Base-by-base conservation (phyloP, 306 rosid species). In the Cotoneaster glaucophyllus region DNA sequence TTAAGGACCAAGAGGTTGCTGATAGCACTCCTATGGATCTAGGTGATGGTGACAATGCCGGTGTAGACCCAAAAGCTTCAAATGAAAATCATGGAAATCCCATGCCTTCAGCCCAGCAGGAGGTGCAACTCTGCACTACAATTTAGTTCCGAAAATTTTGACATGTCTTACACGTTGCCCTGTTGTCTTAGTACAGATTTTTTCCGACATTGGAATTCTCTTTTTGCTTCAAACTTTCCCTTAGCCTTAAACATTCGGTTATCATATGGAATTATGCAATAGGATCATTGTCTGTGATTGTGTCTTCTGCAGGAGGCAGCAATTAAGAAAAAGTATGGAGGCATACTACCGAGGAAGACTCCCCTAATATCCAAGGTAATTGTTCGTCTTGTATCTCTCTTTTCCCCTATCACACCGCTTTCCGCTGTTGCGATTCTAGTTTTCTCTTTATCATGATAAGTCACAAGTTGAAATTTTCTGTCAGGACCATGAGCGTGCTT, bases 401-500 rank as follows among this genome's bases (percentile, higher is more conserved):
- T 29, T 68, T 17, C n/a, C 41, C 37, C 69, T 12, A 44, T 22
- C 32, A 24, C 11, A 62, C 32, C 48, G 6, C 25, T 37, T 28
- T 32, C 7, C 5, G 32, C 14, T 25, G 32, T 43, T 64, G 52
- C 21, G 70, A 9, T 28, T 13, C 74, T 70, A 18, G 78, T 34
- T 68, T 41, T 13, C 14, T 7, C 21, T 54, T 54, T 34, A 32
- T 59, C 52, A 12, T 19, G 52, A 22, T 69, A 73, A 67, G 64
- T 75, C 62, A 72, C 74, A 52, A 76, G 41, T 73, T 39, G 22
- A 25, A 67, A 32, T 50, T 84, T 50, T 85, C 70, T 85, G 65
- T 57, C 85, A 95, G 99, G 99, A 95, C 80, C 99, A 95, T 70
- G 99, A 95, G 82, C 97, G 97, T 25, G 99, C 99, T 58, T 95